phyloP scores from a whole-genome alignment of 352 stramenopile genomes.

The Pythium diclinum region DNA sequence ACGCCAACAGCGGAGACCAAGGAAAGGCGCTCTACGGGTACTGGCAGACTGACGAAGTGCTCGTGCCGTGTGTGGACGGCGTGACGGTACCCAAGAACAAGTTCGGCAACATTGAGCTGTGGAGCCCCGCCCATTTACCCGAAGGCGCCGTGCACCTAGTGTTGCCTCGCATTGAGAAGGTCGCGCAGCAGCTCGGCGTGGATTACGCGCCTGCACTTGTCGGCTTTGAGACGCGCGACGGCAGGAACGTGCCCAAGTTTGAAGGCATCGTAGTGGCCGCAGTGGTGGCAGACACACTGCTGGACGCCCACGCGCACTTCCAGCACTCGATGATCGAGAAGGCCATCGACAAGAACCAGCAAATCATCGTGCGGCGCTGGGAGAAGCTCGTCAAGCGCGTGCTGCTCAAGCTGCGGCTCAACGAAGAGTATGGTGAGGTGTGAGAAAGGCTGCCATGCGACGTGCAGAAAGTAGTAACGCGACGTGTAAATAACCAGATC shows the following conservation, averaged over 20 bases:
- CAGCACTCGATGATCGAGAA: constrained; percentile 72
- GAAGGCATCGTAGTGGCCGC: constrained; percentile 72
- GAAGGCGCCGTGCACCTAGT: constrained; percentile 54
- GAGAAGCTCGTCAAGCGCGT: constrained; percentile 59
- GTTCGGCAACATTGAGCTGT: constrained; percentile 87
- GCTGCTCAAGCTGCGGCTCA: constrained; percentile 64
- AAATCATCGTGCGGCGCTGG: constrained; percentile 60
- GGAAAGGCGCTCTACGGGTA: constrained; percentile 49
- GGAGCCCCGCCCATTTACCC: constrained; percentile 69
- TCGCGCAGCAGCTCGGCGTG: constrained; percentile 66
- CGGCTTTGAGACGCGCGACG: constrained; percentile 72
- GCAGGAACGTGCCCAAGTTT: constrained; percentile 58
- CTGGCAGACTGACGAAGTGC: constrained; percentile 74
- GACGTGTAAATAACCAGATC: too few species aligned
- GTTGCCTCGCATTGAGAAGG: constrained; percentile 56
- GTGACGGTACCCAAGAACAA: constrained; percentile 77
- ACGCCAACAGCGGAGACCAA: background rate
- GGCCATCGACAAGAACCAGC: constrained; percentile 62
- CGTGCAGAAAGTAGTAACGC: background rate
- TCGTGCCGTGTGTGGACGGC: constrained; percentile 48
- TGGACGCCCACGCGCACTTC: constrained; percentile 64
- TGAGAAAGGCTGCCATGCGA: constrained; percentile 4
- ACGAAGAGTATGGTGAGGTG: constrained; percentile 70
- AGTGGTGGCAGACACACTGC: constrained; percentile 39
- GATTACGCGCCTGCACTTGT: constrained; percentile 80